Percentiles rank a stretch among this genome's conserved stretches.
Evolutionary conservation across 768 basidiomycete species (phyloP).

Genomic region (Paxillus ammoniavirescens): DNA sequence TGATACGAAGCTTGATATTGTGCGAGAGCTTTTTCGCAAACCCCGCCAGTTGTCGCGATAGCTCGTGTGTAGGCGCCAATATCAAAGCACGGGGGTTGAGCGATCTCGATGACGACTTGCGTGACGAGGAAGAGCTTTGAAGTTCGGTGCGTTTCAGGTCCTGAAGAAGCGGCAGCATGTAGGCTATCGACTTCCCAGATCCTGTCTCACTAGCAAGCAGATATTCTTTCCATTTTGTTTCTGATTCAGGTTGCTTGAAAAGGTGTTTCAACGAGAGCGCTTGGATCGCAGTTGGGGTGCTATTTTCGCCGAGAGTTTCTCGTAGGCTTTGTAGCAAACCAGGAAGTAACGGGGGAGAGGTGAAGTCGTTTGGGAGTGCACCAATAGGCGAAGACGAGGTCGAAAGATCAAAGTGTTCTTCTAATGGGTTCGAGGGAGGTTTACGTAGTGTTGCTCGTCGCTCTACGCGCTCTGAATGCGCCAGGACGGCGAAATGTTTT

Average conservation of each 20-base stretch:
- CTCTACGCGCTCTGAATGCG: constrained; percentile 11
- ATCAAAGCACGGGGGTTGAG: constrained; percentile 76
- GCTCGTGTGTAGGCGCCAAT: constrained; percentile 87
- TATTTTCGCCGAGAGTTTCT: constrained; percentile 54
- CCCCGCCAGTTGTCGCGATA: constrained; percentile 73
- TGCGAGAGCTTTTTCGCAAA: constrained; percentile 78
- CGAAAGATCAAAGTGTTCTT: constrained; percentile 38
- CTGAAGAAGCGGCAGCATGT: constrained; percentile 82
- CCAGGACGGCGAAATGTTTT: constrained; percentile 9
- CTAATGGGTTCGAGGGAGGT: constrained; percentile 25
- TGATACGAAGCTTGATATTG: constrained; percentile 69
- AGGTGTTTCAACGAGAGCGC: constrained; percentile 68
- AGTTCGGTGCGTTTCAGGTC: constrained; percentile 68
- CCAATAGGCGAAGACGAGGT: constrained; percentile 16
- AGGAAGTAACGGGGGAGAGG: constrained; percentile 67
- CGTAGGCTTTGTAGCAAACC: constrained; percentile 59
- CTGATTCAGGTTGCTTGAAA: constrained; percentile 31
- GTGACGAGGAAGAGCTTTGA: constrained; percentile 3
- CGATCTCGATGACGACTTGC: constrained; percentile 18
- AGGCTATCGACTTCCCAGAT: constrained; percentile 90
- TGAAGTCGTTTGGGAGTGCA: constrained; percentile 44
- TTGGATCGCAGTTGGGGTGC: constrained; percentile 77
- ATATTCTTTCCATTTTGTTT: constrained; percentile 37
- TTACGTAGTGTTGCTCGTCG: constrained; percentile 2
- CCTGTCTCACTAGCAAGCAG: constrained; percentile 89